Evolutionary conservation across 768 basidiomycete species (phyloP), one percentile per base, ranked within the genome.

Genomic region (Tulasnella sp.): DNA sequence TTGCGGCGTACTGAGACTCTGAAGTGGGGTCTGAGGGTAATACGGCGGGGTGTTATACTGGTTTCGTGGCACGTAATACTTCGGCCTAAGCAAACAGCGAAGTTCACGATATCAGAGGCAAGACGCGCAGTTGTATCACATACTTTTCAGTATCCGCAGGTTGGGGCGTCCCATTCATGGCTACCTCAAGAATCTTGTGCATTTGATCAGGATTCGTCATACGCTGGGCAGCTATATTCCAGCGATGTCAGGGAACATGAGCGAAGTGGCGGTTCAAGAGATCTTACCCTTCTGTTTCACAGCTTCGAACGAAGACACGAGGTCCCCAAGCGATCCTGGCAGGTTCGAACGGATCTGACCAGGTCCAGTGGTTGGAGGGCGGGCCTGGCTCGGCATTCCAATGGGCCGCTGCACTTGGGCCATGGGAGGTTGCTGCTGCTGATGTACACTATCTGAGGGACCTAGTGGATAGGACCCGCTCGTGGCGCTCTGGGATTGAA

Each of bases 121-220:
- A 48, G 19, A 60, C 23, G 9, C 51, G 52, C 62, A 49, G 52
- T 42, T 11, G 4, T 24, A 23, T 44, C 29, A 64, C 73, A 65
- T 61, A 94, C 94, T 92, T 93, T 71, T 97, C 95, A 5, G 93
- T 93, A 68, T 99, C 96, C 61, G 87, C 80, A 21, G 94, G 92
- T 69, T 92, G 87, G 9, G 96, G 96, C 51, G 88, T 83, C 68
- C 81, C 88, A 34, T 83, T 77, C 69, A 89, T 88, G 54, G 94
- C 86, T n/a, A 86, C 84, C 69, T 98, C 94, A 48, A 99, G 79
- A 68, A 96, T 82, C 70, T 94, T 87, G 72, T 95, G 87, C 48
- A 98, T 84, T 69, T 90, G 85, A 59, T 88, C 88, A 32, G 94
- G 74, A 70, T 96, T 93, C 60, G 83, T 79, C 79, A 89, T 86